Conservation (phyloP, 2,329 filamentous ascomycete genomes). For the Ophiostoma novo-ulmi region DNA sequence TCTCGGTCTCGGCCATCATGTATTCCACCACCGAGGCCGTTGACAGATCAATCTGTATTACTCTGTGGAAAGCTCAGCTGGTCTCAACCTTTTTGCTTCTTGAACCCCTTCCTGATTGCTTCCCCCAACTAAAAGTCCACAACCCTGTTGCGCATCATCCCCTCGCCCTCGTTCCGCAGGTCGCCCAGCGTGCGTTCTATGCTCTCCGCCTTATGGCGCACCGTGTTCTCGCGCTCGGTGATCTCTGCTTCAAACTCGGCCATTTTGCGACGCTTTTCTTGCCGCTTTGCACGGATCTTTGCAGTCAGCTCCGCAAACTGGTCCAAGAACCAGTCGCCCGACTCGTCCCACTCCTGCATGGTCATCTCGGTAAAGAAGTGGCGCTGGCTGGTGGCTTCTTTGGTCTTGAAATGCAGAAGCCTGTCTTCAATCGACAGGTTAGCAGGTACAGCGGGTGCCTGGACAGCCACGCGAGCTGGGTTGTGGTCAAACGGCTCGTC, state of each 20-base stretch:
- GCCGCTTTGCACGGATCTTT: conserved; percentile 45
- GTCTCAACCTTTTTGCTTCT: neutral
- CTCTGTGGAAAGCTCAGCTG: too few species aligned
- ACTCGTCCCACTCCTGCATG: conserved; percentile 53
- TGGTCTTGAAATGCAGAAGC: conserved; percentile 46
- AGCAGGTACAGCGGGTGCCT: conserved; percentile 33
- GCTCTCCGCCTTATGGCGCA: conserved; percentile 48
- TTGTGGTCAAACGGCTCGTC: conserved; percentile 54
- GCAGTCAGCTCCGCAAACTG: conserved; percentile 49
- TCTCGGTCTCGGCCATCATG: neutral
- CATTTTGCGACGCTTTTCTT: conserved; percentile 46
- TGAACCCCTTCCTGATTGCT: conserved; percentile 14
- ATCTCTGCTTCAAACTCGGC: conserved; percentile 52
- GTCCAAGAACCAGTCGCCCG: conserved; percentile 56
- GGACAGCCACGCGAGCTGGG: conserved; percentile 43
- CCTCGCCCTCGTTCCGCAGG: conserved; percentile 53
- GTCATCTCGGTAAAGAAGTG: conserved; percentile 51
- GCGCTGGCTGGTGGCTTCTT: conserved; percentile 40
- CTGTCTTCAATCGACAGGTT: conserved; percentile 45
- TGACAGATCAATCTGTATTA: neutral
- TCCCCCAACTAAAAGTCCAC: conserved; percentile 29
- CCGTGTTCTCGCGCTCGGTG: conserved; percentile 49
- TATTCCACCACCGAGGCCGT: neutral
- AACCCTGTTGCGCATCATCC: conserved; percentile 48
- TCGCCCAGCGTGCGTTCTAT: conserved; percentile 52